phyloP scores from a whole-genome alignment of 177 flowering plant genomes.

The Vitis hybrid region DNA sequence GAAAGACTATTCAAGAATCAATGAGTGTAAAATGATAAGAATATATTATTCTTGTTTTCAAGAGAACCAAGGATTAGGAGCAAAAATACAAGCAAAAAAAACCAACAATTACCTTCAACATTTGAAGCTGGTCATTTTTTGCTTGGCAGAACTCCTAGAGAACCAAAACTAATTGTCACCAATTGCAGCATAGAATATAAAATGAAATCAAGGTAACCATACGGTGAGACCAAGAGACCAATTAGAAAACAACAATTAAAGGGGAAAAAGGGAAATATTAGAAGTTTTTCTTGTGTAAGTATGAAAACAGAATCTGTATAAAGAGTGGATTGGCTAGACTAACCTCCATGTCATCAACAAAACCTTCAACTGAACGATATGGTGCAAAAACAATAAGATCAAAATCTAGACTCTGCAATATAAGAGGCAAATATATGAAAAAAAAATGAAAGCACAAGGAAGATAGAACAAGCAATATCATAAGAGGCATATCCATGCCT shows the following conservation, averaged over 20 bases:
- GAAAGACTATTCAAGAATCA: too few species aligned
- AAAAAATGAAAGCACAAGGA: slow-evolving; percentile 1
- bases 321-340: slow-evolving; percentile 12
- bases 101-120: slow-evolving; percentile 44
- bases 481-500: slow-evolving; percentile 60
- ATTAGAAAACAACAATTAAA: background rate
- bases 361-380: slow-evolving; percentile 88
- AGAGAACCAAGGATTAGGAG: background rate
- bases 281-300: background rate
- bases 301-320: background rate
- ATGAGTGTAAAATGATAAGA: too few species aligned
- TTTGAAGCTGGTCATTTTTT: slow-evolving; percentile 41
- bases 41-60: background rate
- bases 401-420: slow-evolving; percentile 80
- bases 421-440: background rate
- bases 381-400: slow-evolving; percentile 98
- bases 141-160: slow-evolving; percentile 60
- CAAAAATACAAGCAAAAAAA: background rate
- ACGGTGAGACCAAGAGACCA: background rate
- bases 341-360: slow-evolving; percentile 83
- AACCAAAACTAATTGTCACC: slow-evolving; percentile 18
- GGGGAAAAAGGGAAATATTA: background rate
- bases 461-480: background rate
- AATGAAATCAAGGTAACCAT: background rate
- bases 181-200: background rate